Evolutionary conservation across 1,284 basidiomycete genomes (phyloP), one percentile per base, ranked within the genome.

Genomic region (Chondrostereum purpureum): DNA sequence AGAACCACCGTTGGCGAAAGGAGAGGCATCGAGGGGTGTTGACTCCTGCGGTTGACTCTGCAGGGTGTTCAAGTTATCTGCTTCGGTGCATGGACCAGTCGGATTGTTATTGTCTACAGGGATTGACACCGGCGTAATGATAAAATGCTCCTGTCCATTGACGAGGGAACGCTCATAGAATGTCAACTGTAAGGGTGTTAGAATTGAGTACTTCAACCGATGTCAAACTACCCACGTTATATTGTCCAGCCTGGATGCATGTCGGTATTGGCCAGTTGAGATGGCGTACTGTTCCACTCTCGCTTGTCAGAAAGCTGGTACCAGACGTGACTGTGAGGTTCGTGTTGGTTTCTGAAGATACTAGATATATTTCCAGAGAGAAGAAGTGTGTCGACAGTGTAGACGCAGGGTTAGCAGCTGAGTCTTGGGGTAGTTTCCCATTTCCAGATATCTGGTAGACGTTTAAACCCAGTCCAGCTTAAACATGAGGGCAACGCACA

Each of bases 281-380:
- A 54, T 76, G 73, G 48, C 72, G 72, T 43, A 78, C 75, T 13
- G 70, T 72, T 11, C 69, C 69, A 12, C 54, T 56, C 51, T 75
- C 71, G 41, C 65, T 59, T 3, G 55, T 58, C 5, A 76, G 57
- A 11, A 77, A 53, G 5, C 47, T 54, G n/a, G 70, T 53, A 3
- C 68, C 69, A 27, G 55, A 51, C 5, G 72, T 66, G 11, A 80
- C 66, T 2, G 75, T 77, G 11, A 73, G 41, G 51, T 80, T 78
- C 12, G 64, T 41, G 16, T 60, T 57, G 12, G 61, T 62, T 44
- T 66, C 51, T 0, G 65, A 55, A 2, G 75, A 78, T 8, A 75
- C 65, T 14, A 78, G 62, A 51, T 69, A 80, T 18, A 80, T 66
- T 38, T 73, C 63, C 10, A 79, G 56, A 13, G 59, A 62, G 43